Evolutionary conservation across 768 basidiomycete genomes (phyloP), one percentile per base, ranked within the genome.

Genomic region (Leccinum longicurvipes): DNA sequence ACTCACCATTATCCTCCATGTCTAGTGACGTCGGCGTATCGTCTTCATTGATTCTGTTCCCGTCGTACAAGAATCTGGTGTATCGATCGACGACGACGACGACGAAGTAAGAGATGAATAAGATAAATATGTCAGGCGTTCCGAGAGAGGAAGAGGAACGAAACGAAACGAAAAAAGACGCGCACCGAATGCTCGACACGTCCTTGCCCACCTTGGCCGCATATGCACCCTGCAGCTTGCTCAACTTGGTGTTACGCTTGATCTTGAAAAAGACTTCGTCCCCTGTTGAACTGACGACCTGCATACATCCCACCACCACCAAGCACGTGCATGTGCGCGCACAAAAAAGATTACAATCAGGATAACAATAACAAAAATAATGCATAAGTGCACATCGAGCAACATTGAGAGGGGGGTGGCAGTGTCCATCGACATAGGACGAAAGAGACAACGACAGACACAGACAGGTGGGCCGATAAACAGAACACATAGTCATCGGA

Each of bases 221-320:
- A 73, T 97, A 97, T 44, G 93, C 93, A 58, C 84, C 89, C 70
- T 93, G 91, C 24, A 96, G 82, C 77, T 96, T 97, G 79, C 85
- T 89, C 63, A 97, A 74, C 77, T 89, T 93, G 44, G 93, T 95
- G 73, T 82, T 89, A 67, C 88, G 84, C 76, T 95, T 97, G 76
- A 97, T 95, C 81, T 97, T 96, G 82, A 97, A 97, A 75, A 89
- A 96, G 25, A 96, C 91, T 70, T 95, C 93, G 31, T 94, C 91
- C 55, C 91, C 91, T 12, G 75, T 70, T 34, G 87, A 79, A 61
- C 82, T 85, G 45, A 87, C 82, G 47, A 93, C 91, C 91, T 93
- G 12, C 5, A 1, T 1, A 19, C 25, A 24, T 23, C 23, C 21
- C 23, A 21, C 42, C 21, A 21, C 42, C 42, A 12, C 42, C 21